A percentile compares a stretch with the other conserved stretches of the same genome.
Evolutionary conservation across 2,329 filamentous ascomycete genomes (phyloP).

Genomic region (Alternaria ethzedia): DNA sequence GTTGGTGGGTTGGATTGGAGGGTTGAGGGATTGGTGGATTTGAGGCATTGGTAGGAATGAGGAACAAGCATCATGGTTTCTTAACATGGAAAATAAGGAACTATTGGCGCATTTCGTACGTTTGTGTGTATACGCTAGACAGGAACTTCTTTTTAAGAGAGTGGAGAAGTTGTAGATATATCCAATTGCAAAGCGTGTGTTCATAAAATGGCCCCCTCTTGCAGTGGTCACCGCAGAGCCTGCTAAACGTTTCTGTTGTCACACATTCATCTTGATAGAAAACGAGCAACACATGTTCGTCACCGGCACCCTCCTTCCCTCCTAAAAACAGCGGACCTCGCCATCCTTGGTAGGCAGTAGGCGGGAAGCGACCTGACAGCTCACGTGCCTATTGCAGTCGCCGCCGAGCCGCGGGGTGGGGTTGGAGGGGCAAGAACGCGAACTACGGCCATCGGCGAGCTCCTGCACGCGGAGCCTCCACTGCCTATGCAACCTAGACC

Average conservation of each 20-base stretch:
- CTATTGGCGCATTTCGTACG: slow-evolving; percentile 3
- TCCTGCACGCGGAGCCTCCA: slow-evolving; percentile 27
- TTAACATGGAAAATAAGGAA: background rate
- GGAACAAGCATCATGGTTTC: background rate
- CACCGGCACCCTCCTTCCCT: too few species aligned
- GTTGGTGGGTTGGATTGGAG: background rate
- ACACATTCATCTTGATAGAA: too few species aligned
- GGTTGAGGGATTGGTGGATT: background rate
- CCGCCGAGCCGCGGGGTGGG: slow-evolving; percentile 1
- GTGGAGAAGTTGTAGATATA: slow-evolving; percentile 15
- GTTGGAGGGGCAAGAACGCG: slow-evolving; percentile 16
- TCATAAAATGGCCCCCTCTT: too few species aligned
- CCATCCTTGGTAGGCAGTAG: too few species aligned
- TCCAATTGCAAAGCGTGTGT: slow-evolving; percentile 10
- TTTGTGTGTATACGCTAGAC: slow-evolving; percentile 2
- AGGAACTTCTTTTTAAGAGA: background rate
- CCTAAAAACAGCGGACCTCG: slow-evolving; percentile 9
- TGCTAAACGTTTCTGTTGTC: too few species aligned
- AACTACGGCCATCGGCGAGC: slow-evolving; percentile 35
- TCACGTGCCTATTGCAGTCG: slow-evolving; percentile 4
- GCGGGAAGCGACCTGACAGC: background rate
- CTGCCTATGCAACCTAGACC: slow-evolving; percentile 4
- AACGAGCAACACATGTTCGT: too few species aligned
- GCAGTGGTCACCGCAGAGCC: too few species aligned
- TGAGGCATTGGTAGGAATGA: background rate